Evolutionary conservation across 768 basidiomycete genomes (phyloP), one percentile per base, ranked within the genome.

Genomic region (Lentinus tigrinus): DNA sequence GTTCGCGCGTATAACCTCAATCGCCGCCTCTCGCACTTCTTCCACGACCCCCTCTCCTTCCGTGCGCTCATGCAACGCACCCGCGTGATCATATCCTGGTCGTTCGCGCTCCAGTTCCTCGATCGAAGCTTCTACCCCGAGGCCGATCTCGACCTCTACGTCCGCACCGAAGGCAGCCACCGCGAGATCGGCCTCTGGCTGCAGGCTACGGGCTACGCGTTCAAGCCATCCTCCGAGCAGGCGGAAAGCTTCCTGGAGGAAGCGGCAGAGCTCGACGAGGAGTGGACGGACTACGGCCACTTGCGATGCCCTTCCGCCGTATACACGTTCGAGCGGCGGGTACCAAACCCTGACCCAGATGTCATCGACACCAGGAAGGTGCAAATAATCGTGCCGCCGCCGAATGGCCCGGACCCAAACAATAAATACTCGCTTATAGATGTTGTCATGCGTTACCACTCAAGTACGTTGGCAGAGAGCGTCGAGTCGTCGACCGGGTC

Each of bases 111-210:
- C 6, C 83, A 84, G 52, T 81, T 82, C 60, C 71, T 84, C 24
- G 77, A 79, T 47, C 62, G 80, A 7, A 58, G 70, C 0, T 68
- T 69, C 31, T 82, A 80, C 54, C 70, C 73, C 1, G 71, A 72
- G 3, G 73, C 82, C 0, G 82, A 84, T 58, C 74, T 84, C 10
- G 83, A 84, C 51, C 24, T 84, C 6, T 84, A 84, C 65, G 40
- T 51, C 16, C 26, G 37, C 42, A 2, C 24, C 0, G 16, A 84
- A 64, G 37, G 28, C 8, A 26, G 46, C 49, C 2, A n/a, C 4
- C 23, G 39, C 8, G 70, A 71, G 27, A 67, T 84, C 3, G 73
- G 72, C 0, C 47, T 47, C 13, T 82, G 75, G 69, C 63, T 83
- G 1, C 42, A 69, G 0, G 46, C 61, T 26, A 62, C 67, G 8